Conservation (phyloP, 306 rosid genomes). For the cucumber (Cucumis sativus) region Cucumber_9930_V3 NC_026657.2:31678001-31678500, state of each 20-base stretch:
- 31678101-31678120: neutral
- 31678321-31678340: conserved; percentile 63
- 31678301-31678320: conserved; percentile 85
- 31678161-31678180: neutral
- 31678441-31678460: neutral
- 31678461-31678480: conserved; percentile 3
- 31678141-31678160: neutral
- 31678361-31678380: conserved; percentile 56
- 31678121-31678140: neutral
- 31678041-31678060: neutral
- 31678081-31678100: neutral
- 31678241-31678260: neutral
- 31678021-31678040: neutral
- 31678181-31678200: neutral
- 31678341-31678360: conserved; percentile 61
- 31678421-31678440: neutral
- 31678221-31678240: neutral
- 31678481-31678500: conserved; percentile 18
- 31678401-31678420: conserved; percentile 7
- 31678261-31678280: neutral
- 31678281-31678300: conserved; percentile 70
- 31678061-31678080: neutral
- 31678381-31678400: conserved; percentile 32
- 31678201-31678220: neutral
- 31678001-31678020: neutral